Conservation (phyloP, 2,329 filamentous ascomycete genomes). For the Hymenoscyphus fructigenus region DNA sequence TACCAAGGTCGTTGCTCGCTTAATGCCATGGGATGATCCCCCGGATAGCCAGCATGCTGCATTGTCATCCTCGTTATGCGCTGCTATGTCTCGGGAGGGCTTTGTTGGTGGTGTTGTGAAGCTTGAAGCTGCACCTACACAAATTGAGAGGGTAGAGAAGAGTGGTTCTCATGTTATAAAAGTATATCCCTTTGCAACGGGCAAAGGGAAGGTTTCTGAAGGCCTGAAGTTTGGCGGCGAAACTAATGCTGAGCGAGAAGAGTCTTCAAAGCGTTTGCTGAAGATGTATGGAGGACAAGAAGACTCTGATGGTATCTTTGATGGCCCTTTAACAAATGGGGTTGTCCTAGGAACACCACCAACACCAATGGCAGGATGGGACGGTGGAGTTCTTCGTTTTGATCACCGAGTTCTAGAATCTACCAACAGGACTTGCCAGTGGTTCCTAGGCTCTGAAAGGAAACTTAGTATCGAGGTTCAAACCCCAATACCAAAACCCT, state of each 20-base stretch:
- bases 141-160: conserved; percentile 47
- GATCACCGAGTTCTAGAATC: conserved; percentile 55
- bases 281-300: conserved; percentile 64
- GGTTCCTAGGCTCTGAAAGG: conserved; percentile 77
- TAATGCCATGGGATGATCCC: conserved; percentile 80
- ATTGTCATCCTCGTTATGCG: conserved; percentile 75
- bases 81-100: conserved; percentile 66
- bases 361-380: conserved; percentile 63
- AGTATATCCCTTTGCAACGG: conserved; percentile 73
- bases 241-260: conserved; percentile 78
- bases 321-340: conserved; percentile 86
- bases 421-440: conserved; percentile 54
- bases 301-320: conserved; percentile 62
- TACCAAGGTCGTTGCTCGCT: conserved; percentile 70
- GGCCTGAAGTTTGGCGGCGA: conserved; percentile 86
- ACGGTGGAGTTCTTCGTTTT: conserved; percentile 81
- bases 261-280: conserved; percentile 68
- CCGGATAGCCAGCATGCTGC: conserved; percentile 79
- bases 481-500: conserved; percentile 65
- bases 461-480: conserved; percentile 76
- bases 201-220: conserved; percentile 54
- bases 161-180: conserved; percentile 57
- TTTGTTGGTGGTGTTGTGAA: conserved; percentile 86
- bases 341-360: conserved; percentile 66
- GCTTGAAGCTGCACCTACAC: conserved; percentile 72